Evolutionary conservation across 371 early-diverging fungal genomes (phyloP), one percentile per base, ranked within the genome.

Genomic region (Rhizomucor pusillus): DNA sequence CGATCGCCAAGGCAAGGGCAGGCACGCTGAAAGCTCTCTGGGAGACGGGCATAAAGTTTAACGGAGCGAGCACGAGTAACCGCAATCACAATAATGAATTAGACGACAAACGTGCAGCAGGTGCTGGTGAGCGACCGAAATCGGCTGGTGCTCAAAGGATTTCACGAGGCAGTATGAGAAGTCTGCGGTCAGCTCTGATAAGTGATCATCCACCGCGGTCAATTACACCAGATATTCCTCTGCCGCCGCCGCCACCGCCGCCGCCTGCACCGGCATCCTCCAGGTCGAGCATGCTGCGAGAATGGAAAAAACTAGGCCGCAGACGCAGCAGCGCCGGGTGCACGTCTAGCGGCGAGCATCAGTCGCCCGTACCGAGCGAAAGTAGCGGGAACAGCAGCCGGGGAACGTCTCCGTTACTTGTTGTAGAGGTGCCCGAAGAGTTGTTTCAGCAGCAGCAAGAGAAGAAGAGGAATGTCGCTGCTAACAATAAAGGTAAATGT

Each of bases 1-100:
- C 82, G 3, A 84, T 79, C 52, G 63, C 54, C 33, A 67, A 77
- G 50, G 85, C 80, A 14, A 69, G 82, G 0, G 61, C 60, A 10
- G 67, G 74, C 12, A 70, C 77, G 35, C 41, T 83, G 20, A 67
- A 69, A 29, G 62, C 60, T 33, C 41, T 82, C 16, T 62, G 79
- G 10, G 67, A 71, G 2, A 77, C 52, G 18, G 75, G 71, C 1
- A 24, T 66, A 18, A 47, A 54, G 35, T 54, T 66, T 16, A 22
- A 22, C 22, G 44, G 43, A 34, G 45, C 61, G 13, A 43, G 24
- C 33, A 54, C 37, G 43, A 49, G 44, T 18, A 61, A 24, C 37
- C 4, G 20, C 35, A 47, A 14, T 24, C 25, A 23, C 20, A 56
- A 48, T 13, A 14, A 10, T 44, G 45, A 43, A 19, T 39, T 19